phyloP scores from a whole-genome alignment of 345 rosid species.

The Gossypium australe region DNA sequence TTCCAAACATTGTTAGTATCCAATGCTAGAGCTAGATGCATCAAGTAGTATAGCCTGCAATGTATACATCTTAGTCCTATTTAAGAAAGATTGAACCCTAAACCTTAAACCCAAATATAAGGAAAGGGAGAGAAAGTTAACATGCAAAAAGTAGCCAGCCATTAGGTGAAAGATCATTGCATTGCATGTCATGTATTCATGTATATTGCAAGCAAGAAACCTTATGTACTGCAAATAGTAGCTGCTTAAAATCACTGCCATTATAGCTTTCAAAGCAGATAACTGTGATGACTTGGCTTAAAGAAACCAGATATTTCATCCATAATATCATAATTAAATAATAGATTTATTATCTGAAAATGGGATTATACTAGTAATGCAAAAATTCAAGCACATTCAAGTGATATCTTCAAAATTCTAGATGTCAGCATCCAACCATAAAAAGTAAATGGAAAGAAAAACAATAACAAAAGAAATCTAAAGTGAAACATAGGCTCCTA shows the following conservation, averaged over 20 bases:
- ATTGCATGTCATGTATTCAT: no score
- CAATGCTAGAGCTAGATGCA: not conserved
- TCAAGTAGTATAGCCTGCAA: no score
- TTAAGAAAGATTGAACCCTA: no score
- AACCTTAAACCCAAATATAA: no score
- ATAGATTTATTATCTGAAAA: not conserved
- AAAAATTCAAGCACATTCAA: not conserved
- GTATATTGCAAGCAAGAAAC: no score
- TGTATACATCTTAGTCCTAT: no score
- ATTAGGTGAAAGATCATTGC: no score
- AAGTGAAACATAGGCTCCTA: not conserved
- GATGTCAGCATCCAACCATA: not conserved
- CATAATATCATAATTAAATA: not conserved
- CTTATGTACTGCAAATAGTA: not conserved
- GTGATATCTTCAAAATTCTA: not conserved
- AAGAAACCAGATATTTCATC: not conserved
- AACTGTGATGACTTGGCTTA: not conserved
- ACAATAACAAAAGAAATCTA: not conserved
- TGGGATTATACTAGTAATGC: not conserved
- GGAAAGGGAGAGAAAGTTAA: no score
- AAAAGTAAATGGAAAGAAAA: not conserved
- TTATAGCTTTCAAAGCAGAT: no score
- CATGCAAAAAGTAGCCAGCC: no score
- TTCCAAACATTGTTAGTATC: not conserved
- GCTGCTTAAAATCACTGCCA: not conserved